Conservation (phyloP, 1,139 yeast species). For the Taphrina wiesneri region DNA sequence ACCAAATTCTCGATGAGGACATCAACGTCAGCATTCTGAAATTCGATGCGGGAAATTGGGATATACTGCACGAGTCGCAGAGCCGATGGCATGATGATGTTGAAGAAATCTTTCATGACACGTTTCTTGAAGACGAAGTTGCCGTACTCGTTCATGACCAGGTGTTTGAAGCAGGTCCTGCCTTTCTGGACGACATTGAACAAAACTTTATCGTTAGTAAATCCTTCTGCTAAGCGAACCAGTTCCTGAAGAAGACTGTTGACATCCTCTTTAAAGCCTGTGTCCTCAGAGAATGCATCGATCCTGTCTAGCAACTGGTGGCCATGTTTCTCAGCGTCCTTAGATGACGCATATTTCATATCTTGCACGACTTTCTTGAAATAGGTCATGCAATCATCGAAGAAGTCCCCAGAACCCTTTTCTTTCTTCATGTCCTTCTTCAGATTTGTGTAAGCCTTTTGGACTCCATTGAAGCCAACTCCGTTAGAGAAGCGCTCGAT, state of each 20-base stretch:
- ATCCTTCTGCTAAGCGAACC: slow-evolving; percentile 23
- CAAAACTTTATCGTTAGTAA: slow-evolving; percentile 14
- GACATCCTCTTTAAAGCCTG: slow-evolving; percentile 28
- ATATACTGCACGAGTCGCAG: slow-evolving; percentile 29
- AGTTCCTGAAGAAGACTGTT: slow-evolving; percentile 23
- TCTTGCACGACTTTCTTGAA: slow-evolving; percentile 31
- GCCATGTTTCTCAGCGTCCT: slow-evolving; percentile 30
- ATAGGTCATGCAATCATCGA: slow-evolving; percentile 23
- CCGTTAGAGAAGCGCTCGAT: slow-evolving; percentile 31
- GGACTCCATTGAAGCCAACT: slow-evolving; percentile 27
- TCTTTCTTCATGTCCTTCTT: slow-evolving; percentile 31
- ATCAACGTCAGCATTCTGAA: slow-evolving; percentile 30
- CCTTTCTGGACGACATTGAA: slow-evolving; percentile 8
- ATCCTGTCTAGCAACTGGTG: slow-evolving; percentile 24
- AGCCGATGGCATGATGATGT: slow-evolving; percentile 29
- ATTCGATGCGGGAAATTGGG: slow-evolving; percentile 33
- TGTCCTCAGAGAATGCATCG: slow-evolving; percentile 19
- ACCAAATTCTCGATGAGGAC: slow-evolving; percentile 31
- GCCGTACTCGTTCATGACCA: slow-evolving; percentile 26
- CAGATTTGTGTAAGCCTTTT: slow-evolving; percentile 16
- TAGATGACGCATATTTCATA: slow-evolving; percentile 25
- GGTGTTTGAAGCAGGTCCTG: slow-evolving; percentile 10
- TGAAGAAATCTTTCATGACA: slow-evolving; percentile 31
- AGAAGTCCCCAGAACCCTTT: slow-evolving; percentile 21
- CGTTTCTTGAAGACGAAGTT: slow-evolving; percentile 33